phyloP scores from a whole-genome alignment of 805 yeast genomes.

The Saccharomycopsis synnaedendra region DNA sequence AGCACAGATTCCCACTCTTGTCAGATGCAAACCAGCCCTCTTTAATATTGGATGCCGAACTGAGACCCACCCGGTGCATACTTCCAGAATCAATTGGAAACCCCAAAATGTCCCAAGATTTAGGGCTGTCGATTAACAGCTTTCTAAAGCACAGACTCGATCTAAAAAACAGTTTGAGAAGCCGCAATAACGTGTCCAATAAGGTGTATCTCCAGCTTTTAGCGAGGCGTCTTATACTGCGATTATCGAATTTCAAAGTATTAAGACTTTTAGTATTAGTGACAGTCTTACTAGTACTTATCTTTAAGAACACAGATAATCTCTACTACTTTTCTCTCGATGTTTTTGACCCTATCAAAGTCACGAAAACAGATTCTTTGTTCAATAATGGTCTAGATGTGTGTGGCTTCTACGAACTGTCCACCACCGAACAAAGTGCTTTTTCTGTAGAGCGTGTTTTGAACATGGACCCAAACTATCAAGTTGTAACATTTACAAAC shows the following conservation, averaged over 20 bases:
- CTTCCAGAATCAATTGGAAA: too few relatives aligned
- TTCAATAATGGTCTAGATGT: slow-evolving; percentile 9
- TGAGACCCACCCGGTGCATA: too few relatives aligned
- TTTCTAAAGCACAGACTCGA: too few relatives aligned
- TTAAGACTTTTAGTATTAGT: neutral
- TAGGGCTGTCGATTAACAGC: too few relatives aligned
- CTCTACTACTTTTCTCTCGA: slow-evolving; percentile 3
- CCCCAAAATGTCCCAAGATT: too few relatives aligned
- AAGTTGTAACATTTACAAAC: slow-evolving; percentile 1
- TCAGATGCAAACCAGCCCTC: too few relatives aligned
- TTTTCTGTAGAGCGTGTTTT: neutral
- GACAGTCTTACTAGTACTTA: neutral
- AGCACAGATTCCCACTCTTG: too few relatives aligned
- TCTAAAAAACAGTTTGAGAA: too few relatives aligned
- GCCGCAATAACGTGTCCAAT: neutral
- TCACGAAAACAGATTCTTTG: neutral
- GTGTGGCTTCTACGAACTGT: neutral
- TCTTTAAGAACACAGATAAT: slow-evolving; percentile 1
- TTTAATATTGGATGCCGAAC: too few relatives aligned
- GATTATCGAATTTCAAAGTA: neutral
- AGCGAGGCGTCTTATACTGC: neutral
- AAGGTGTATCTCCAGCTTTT: neutral
- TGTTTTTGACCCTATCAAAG: slow-evolving; percentile 6
- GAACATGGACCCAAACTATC: slow-evolving; percentile 11
- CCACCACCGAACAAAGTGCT: neutral